A percentile compares a stretch with the other conserved stretches of the same genome.
phyloP scores from a whole-genome alignment of 768 basidiomycete species.

The Termitomyces bulborhizus region DNA sequence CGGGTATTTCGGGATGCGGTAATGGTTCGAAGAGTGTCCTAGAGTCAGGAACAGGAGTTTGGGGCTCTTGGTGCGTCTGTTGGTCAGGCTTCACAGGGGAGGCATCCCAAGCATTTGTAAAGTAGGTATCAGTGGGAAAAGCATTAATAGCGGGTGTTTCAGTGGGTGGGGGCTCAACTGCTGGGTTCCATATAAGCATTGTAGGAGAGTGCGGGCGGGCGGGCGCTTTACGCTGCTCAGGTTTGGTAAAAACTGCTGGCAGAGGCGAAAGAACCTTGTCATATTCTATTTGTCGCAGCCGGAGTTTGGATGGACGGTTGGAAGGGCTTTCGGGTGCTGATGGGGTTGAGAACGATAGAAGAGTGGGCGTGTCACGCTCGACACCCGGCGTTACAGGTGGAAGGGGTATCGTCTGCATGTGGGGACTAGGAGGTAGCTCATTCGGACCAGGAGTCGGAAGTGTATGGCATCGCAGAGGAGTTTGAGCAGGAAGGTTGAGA shows the following conservation, averaged over 20 bases:
- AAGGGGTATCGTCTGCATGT: slow-evolving; percentile 40
- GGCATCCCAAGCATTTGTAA: slow-evolving; percentile 84
- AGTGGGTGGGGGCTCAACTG: slow-evolving; percentile 73
- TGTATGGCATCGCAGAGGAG: slow-evolving; percentile 38
- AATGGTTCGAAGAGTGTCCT: slow-evolving; percentile 57
- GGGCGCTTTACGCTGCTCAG: slow-evolving; percentile 19
- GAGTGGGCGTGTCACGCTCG: slow-evolving; percentile 10
- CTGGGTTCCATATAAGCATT: slow-evolving; percentile 74
- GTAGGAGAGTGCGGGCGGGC: slow-evolving; percentile 53
- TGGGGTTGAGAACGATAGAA: slow-evolving; percentile 7
- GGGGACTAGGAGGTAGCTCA: slow-evolving; percentile 61
- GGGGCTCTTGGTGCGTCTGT: slow-evolving; percentile 22
- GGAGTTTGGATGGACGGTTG: slow-evolving; percentile 5
- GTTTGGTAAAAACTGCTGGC: slow-evolving; percentile 17
- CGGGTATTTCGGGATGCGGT: slow-evolving; percentile 56
- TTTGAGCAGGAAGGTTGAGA: slow-evolving; percentile 22
- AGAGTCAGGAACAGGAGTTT: slow-evolving; percentile 33
- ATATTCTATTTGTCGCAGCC: slow-evolving; percentile 13
- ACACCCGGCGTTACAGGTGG: slow-evolving; percentile 37
- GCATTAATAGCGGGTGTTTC: slow-evolving; percentile 44
- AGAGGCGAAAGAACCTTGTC: slow-evolving; percentile 12
- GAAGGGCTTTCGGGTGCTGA: slow-evolving; percentile 11
- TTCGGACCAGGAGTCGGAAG: slow-evolving; percentile 56
- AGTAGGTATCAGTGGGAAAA: slow-evolving; percentile 74
- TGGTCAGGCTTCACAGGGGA: slow-evolving; percentile 36